These are phyloP conservation scores for Colletotrichum nymphaeae DNA, from an alignment of 2,329 filamentous ascomycete species.

Conservation along the genomic window DNA sequence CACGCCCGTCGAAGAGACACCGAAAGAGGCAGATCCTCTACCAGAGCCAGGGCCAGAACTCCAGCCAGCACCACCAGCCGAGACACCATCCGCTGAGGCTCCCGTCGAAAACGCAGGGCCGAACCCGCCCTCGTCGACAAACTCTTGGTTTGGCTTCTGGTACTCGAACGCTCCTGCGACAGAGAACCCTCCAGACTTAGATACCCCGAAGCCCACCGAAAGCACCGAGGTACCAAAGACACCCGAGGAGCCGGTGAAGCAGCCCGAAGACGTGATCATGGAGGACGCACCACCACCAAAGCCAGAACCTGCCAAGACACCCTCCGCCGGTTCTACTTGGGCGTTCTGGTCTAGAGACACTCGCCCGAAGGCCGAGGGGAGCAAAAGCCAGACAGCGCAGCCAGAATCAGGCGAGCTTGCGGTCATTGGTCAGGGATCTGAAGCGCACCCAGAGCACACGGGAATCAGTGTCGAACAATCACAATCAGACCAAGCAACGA, in stretches of 20 bases:
- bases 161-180: slow-evolving; percentile 38
- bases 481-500: slow-evolving; percentile 48
- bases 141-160: slow-evolving; percentile 57
- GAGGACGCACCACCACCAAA: slow-evolving; percentile 52
- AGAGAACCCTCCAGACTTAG: slow-evolving; percentile 1
- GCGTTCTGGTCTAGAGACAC: slow-evolving; percentile 81
- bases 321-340: slow-evolving; percentile 75
- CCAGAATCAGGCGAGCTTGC: slow-evolving; percentile 65
- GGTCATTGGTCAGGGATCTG: slow-evolving; percentile 66
- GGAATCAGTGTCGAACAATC: slow-evolving; percentile 52
- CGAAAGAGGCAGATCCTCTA: slow-evolving; percentile 34
- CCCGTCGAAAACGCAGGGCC: slow-evolving; percentile 36
- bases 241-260: slow-evolving; percentile 39
- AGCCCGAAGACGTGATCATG: slow-evolving; percentile 55
- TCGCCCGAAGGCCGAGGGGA: slow-evolving; percentile 47
- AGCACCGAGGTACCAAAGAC: slow-evolving; percentile 29
- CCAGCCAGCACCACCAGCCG: slow-evolving; percentile 11
- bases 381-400: slow-evolving; percentile 36
- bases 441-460: slow-evolving; percentile 64
- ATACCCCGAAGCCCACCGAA: slow-evolving; percentile 27
- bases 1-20: slow-evolving; percentile 18
- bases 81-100: slow-evolving; percentile 10
- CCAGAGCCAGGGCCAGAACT: slow-evolving; percentile 18
- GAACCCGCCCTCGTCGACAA: slow-evolving; percentile 40
- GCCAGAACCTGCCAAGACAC: slow-evolving; percentile 41